These are phyloP conservation scores for Tetrahymena elliotti DNA, from an alignment of 73 alveolate species.

Conservation along the genomic window DNA sequence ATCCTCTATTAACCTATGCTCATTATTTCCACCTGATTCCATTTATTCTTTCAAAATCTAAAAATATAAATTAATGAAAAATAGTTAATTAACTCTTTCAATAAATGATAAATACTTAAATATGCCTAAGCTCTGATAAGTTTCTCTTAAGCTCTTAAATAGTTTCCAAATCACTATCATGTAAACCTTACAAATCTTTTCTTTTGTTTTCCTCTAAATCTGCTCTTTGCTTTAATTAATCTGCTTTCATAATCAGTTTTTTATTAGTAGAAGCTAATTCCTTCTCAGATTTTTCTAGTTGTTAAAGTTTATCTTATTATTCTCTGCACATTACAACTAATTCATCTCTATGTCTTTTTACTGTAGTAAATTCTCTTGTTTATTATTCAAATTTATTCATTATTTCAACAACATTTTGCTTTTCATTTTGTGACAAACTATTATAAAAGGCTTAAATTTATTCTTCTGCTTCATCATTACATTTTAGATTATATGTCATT, in stretches of 20 bases:
- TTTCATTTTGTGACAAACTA: not conserved
- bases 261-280: not conserved
- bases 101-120: not conserved
- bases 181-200: not conserved
- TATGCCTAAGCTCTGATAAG: not conserved
- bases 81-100: not conserved
- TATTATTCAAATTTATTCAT: not conserved
- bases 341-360: not conserved
- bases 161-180: not conserved
- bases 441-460: not conserved
- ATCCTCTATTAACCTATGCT: not conserved
- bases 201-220: not conserved
- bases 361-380: not conserved
- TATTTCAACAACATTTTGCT: not conserved
- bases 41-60: not conserved
- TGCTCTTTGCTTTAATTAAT: not conserved
- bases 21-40: not conserved
- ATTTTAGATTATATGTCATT: not conserved
- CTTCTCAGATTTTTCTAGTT: not conserved
- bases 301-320: not conserved
- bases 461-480: not conserved
- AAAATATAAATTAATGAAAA: not conserved
- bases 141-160: not conserved
- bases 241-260: not conserved
- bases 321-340: not conserved